Evolutionary conservation across 2,329 filamentous ascomycete species (phyloP).

Genomic region (Colletotrichum sp.): DNA sequence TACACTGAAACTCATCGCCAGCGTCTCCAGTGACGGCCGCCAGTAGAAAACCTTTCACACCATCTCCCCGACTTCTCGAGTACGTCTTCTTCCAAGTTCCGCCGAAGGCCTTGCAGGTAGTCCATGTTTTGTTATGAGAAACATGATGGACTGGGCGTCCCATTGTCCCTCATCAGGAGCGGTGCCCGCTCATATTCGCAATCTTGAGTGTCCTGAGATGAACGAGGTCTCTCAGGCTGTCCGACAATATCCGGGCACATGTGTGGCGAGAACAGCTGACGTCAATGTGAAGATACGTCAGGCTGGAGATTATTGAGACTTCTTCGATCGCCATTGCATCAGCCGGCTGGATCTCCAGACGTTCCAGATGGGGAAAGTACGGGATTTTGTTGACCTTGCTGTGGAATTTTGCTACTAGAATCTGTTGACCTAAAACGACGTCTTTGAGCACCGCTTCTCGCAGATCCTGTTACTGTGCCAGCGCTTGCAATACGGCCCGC

Average conservation of each 20-base stretch:
- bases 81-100: too few relatives aligned
- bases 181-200: neutral
- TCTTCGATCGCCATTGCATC: neutral
- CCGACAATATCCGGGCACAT: neutral
- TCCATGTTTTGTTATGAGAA: neutral
- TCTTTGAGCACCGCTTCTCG: neutral
- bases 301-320: neutral
- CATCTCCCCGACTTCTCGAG: too few relatives aligned
- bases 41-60: too few relatives aligned
- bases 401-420: neutral
- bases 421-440: neutral
- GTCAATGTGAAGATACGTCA: neutral
- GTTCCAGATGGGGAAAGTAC: neutral
- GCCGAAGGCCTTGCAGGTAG: neutral
- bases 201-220: neutral
- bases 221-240: neutral
- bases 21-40: too few relatives aligned
- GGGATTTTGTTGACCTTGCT: neutral
- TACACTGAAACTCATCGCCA: too few relatives aligned
- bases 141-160: neutral
- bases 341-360: neutral
- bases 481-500: neutral
- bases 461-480: neutral
- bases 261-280: neutral
- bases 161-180: neutral